Percentiles rank a stretch among this genome's conserved stretches.
These are phyloP conservation scores for Bullera alba DNA, from an alignment of 768 basidiomycete genomes.

Conservation along the genomic window DNA sequence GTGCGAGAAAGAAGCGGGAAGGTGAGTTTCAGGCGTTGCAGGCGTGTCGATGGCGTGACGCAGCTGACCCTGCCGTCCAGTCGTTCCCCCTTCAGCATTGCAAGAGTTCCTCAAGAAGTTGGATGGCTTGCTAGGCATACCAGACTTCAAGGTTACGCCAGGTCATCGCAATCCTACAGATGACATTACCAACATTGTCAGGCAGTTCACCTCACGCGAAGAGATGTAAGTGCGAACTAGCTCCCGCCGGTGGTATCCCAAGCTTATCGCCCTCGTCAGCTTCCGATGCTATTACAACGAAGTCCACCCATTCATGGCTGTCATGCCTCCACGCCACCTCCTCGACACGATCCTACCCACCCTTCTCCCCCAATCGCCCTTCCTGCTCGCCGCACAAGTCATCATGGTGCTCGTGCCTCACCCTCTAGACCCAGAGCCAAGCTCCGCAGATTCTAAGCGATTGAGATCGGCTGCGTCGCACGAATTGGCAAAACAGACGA, in stretches of 20 bases:
- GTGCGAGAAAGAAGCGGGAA: conserved; percentile 39
- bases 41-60: too few relatives aligned
- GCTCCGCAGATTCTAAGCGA: conserved; percentile 32
- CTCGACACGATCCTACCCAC: conserved; percentile 23
- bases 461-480: conserved; percentile 24
- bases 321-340: conserved; percentile 37
- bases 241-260: background rate
- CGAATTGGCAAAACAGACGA: conserved; percentile 23
- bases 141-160: conserved; percentile 4
- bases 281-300: conserved; percentile 39
- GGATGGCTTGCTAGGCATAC: conserved; percentile 26
- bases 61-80: conserved; percentile 6
- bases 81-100: conserved; percentile 29
- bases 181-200: conserved; percentile 30
- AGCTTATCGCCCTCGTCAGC: conserved; percentile 11
- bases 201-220: conserved; percentile 17
- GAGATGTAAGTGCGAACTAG: conserved; percentile 23
- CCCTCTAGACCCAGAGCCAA: conserved; percentile 29
- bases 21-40: conserved; percentile 25
- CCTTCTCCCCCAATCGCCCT: conserved; percentile 35
- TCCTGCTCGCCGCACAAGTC: conserved; percentile 38
- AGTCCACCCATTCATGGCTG: conserved; percentile 42
- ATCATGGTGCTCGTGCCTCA: conserved; percentile 39
- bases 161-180: conserved; percentile 5
- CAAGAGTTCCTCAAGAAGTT: conserved; percentile 35